Percentiles rank a stretch among this genome's conserved stretches.
Conservation (phyloP, 345 rosid species). For the Sonneratia alba region DNA sequence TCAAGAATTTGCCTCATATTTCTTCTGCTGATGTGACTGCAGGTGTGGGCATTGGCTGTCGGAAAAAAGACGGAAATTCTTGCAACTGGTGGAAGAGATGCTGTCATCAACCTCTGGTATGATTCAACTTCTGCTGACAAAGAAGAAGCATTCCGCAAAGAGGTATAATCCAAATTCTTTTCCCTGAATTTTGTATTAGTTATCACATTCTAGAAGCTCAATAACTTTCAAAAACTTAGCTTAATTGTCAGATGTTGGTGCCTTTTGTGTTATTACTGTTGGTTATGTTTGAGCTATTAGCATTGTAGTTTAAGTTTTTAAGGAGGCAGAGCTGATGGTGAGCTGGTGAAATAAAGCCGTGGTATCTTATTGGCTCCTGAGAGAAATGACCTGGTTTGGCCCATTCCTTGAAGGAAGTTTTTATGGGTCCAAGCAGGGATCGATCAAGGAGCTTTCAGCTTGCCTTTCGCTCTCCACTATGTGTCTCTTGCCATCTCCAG, state of each 20-base stretch:
- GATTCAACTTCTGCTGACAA: constrained; percentile 80
- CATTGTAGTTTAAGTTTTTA: background rate
- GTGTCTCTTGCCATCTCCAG: background rate
- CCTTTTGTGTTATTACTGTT: background rate
- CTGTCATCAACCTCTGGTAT: constrained; percentile 72
- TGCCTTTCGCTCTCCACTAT: background rate
- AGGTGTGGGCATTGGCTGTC: constrained; percentile 95
- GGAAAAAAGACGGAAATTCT: constrained; percentile 86
- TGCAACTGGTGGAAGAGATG: constrained; percentile 92
- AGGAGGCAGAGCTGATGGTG: background rate
- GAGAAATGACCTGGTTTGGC: too few relatives aligned
- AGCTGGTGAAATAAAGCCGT: background rate
- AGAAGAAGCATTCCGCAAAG: constrained; percentile 81
- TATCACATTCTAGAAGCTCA: background rate
- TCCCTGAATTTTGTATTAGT: background rate
- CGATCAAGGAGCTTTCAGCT: too few relatives aligned
- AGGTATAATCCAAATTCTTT: constrained; percentile 34
- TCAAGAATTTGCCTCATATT: background rate
- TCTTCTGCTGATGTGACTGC: constrained; percentile 16
- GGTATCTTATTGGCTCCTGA: too few relatives aligned
- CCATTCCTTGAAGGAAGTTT: too few relatives aligned
- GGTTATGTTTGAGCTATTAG: background rate
- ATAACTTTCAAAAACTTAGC: background rate
- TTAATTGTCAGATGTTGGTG: background rate
- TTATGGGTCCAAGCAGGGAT: too few relatives aligned